Evolutionary conservation across 1,284 basidiomycete genomes (phyloP), one percentile per base, ranked within the genome.

Genomic region (Trichosporon faecale): DNA sequence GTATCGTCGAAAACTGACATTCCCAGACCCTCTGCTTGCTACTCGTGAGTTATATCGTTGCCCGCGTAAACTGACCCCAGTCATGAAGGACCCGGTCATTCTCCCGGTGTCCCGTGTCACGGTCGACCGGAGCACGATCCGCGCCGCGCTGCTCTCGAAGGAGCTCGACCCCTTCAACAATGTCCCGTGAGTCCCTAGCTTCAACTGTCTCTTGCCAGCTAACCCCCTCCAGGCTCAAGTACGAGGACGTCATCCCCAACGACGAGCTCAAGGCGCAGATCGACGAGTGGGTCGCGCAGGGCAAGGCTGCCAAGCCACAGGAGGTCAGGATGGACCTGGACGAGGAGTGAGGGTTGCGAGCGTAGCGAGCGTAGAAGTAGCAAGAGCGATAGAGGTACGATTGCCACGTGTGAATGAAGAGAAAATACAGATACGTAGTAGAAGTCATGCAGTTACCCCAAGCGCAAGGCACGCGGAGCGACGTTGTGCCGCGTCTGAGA

Each of bases 61-160:
- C 27, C 16, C 8, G 14, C 21, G 40, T 55, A 61, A 33, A 66
- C 70, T 70, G 23, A 65, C 68, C 27, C 29, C 76, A 96, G 94
- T 99, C 69, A 99, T 99, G 97, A 91, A 90, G 70, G 94, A 99
- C 80, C 97, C 97, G 1, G 96, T 99, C 70, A 89, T 89, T 55
- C 84, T 99, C 64, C 97, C 97, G 0, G 90, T 91, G 0, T 98
- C 95, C 1, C 88, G 87, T 68, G 86, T 89, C 0, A 87, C 92
- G 31, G 83, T 99, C 63, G 97, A 99, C 82, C 89, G 92, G 49
- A 88, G 91, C 0, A 99, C 96, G 1, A 99, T 99, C 86, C 97
- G 98, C 79, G 92, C 94, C 1, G 94, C 96, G 80, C 85, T 99
- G 61, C 85, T 99, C 27, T 96, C 94, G 1, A 96, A 98, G 79